Evolutionary conservation across 139 green algal genomes (phyloP), one percentile per base, ranked within the genome.

Genomic region (Chlorella sp.): DNA sequence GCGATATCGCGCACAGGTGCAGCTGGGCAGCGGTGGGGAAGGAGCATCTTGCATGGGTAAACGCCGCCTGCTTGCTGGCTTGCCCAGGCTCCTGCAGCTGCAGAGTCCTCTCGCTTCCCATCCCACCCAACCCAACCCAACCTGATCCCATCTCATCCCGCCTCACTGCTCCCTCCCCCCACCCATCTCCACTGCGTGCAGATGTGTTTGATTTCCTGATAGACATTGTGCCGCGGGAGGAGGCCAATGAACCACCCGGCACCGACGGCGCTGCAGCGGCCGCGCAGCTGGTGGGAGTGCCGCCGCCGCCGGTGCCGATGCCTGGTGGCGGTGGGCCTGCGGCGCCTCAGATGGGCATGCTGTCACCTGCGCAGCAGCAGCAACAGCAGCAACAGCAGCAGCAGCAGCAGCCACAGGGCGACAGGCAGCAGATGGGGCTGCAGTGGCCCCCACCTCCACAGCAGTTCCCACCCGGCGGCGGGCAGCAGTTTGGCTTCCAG

Each of bases 141-240:
- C n/a, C n/a, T 55, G 44, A 17, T 60, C 21, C 2, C 51, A 4
- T 23, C 30, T 23, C 65, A 72, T 23, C 30, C 65, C 21, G 4
- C 34, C 36, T 38, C 1, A 7, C 25, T 56, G 16, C 69, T 51
- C 21, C 60, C 60, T 30, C 60, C 25, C 25, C 23, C 1, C 38
- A 11, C 23, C 11, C 70, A 23, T 23, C 70, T 39, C 30, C n/a
- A 25, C 32, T n/a, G n/a, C n/a, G n/a, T n/a, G n/a, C 76, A 82
- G 97, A 99, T 51, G 96, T 99, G 41, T 98, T 98, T 78, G 97
- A 99, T 86, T 99, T 99, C 81, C 84, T 99, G 87, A 93, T 98
- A 12, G 97, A 99, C 85, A 97, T 98, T 32, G 97, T 99, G 34
- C 97, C 97, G 0, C 69, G 92, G 12, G 95, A 98, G 25, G 94